A percentile compares a stretch with the other conserved stretches of the same genome.
Evolutionary conservation across 495 filamentous ascomycete species (phyloP).

Genomic region (Hyaloscypha finlandica): DNA sequence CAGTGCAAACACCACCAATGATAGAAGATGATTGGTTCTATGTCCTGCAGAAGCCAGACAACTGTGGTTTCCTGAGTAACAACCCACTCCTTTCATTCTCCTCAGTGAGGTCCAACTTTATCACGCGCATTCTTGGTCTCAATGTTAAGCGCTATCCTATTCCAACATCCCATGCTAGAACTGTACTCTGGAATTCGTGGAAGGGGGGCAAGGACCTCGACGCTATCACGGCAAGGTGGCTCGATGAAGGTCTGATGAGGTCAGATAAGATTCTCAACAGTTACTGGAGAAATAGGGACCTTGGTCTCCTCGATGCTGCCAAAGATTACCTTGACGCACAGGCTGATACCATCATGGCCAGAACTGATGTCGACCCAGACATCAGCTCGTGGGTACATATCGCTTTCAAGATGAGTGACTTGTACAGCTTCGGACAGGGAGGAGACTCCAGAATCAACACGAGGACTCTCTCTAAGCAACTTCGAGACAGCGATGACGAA

Average conservation of each 20-base stretch:
- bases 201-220: conserved; percentile 57
- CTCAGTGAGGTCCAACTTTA: conserved; percentile 45
- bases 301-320: conserved; percentile 52
- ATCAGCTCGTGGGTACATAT: conserved; percentile 59
- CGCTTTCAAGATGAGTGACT: conserved; percentile 61
- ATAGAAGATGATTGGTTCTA: conserved; percentile 56
- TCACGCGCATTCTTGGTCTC: conserved; percentile 47
- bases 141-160: conserved; percentile 52
- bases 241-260: conserved; percentile 61
- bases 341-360: conserved; percentile 60
- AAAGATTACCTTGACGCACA: conserved; percentile 54
- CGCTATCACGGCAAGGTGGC: conserved; percentile 60
- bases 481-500: conserved; percentile 51
- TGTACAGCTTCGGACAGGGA: conserved; percentile 63
- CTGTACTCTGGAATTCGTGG: conserved; percentile 65
- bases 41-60: conserved; percentile 54
- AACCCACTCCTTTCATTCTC: conserved; percentile 56
- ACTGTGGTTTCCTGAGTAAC: conserved; percentile 55
- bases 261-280: conserved; percentile 51
- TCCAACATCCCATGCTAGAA: conserved; percentile 59
- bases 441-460: conserved; percentile 53
- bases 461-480: conserved; percentile 39
- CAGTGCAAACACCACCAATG: conserved; percentile 56
- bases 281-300: conserved; percentile 60
- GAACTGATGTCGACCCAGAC: conserved; percentile 59